Evolutionary conservation across 2,329 filamentous ascomycete species (phyloP), one percentile per base, ranked within the genome.

Genomic region (Colletotrichum aenigma): DNA sequence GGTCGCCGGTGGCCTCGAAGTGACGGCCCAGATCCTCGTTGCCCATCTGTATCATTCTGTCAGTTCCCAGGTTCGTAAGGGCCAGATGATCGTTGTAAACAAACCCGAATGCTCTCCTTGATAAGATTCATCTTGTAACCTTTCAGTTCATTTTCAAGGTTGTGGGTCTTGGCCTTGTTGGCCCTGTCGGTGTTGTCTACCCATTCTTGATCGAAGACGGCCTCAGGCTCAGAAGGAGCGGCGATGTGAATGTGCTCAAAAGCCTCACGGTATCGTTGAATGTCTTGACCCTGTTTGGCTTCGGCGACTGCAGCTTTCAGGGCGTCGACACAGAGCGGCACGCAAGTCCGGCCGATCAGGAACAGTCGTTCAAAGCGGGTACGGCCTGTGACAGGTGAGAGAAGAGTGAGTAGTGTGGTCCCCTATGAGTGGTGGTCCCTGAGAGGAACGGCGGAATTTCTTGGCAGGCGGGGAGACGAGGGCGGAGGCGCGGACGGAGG

Each of bases 51-150:
- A 60, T 21, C 55, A 26, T 56, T 62, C 61, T n/a, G 77, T 79
- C 62, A 77, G 71, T 43, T n/a, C 21, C 16, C 9, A 12, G 32
- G 34, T 12, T 58, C 8, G 64, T 26, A 21, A 34, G 65, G 26
- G 21, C 21, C 13, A 8, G 8, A 16, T 56, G 21, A 38, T 4
- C 16, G 30, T 9, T n/a, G 18, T 24, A 55, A 55, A 81, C 90
- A 72, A 88, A 97, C 96, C 79, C 96, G 87, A 81, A 98, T 98
- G 86, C 96, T 98, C 86, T 99, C 97, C 83, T 98, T 98, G 80
- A 99, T 96, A 58, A 98, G 87, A 81, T 98, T 99, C 82, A 98
- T 98, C 86, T 97, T 98, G 85, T 98, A 98, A 2, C 93, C 94
- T 84, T 96, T 96, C 24, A 99, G 88, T 84, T 98, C 95, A 18